phyloP scores from a whole-genome alignment of 2,329 filamentous ascomycete genomes.

The Knufia fluminis region DNA sequence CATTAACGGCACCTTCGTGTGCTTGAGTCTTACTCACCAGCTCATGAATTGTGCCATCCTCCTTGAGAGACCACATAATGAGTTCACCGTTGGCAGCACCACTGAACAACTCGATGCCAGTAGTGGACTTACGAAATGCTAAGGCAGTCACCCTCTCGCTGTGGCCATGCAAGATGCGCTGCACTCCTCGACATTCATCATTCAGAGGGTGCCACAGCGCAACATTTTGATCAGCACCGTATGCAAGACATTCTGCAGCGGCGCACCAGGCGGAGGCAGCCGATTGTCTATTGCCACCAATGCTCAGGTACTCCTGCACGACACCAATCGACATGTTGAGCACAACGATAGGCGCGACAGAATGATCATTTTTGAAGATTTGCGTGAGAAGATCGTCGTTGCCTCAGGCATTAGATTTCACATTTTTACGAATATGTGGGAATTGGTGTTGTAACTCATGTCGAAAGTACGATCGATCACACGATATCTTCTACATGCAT shows the following conservation, averaged over 20 bases:
- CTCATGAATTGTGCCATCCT: neutral
- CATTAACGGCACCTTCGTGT: conserved; percentile 68
- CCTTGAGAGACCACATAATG: conserved; percentile 47
- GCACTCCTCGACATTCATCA: conserved; percentile 48
- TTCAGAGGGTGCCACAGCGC: conserved; percentile 67
- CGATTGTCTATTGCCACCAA: conserved; percentile 83
- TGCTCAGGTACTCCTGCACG: conserved; percentile 52
- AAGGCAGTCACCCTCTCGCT: conserved; percentile 72
- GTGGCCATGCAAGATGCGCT: conserved; percentile 63
- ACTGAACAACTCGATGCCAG: conserved; percentile 50
- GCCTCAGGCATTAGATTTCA: neutral
- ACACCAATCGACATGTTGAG: conserved; percentile 2
- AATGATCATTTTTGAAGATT: neutral
- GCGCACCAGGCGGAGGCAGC: conserved; percentile 81
- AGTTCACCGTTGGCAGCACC: conserved; percentile 74
- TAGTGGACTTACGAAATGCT: conserved; percentile 42
- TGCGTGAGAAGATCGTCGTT: neutral
- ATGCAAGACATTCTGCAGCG: conserved; percentile 63
- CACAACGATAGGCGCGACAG: neutral
- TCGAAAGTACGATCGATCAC: too few species aligned
- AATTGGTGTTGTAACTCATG: too few species aligned
- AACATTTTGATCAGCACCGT: conserved; percentile 79
- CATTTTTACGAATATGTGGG: too few species aligned
- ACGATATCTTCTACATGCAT: too few species aligned
- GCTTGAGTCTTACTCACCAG: conserved; percentile 43